These are phyloP conservation scores for Ophiostoma himal-ulmi DNA, from an alignment of 2,329 filamentous ascomycete species.

Conservation along the genomic window DNA sequence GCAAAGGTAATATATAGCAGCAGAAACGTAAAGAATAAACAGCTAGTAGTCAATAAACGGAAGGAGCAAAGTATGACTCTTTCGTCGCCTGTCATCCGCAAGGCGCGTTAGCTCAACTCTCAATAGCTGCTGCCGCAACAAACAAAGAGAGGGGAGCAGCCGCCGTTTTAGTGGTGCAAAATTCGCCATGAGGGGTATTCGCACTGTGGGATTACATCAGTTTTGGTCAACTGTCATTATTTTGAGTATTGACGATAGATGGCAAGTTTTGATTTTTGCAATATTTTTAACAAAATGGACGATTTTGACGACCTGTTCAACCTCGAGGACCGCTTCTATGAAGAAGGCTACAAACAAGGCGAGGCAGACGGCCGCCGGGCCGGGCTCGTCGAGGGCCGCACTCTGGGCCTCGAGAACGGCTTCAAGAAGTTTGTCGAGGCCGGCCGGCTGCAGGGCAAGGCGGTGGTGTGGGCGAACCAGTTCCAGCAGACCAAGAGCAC, in stretches of 20 bases:
- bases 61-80: conserved; percentile 10
- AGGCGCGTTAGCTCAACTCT: neutral
- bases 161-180: conserved; percentile 7
- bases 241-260: too few relatives aligned
- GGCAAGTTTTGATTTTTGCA: neutral
- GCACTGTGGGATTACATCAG: conserved; percentile 1
- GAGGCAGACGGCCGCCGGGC: conserved; percentile 67
- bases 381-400: conserved; percentile 79
- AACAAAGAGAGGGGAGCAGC: neutral
- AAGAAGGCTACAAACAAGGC: conserved; percentile 73
- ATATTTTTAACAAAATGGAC: conserved; percentile 32
- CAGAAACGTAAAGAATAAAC: neutral
- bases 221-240: too few relatives aligned
- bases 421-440: conserved; percentile 87
- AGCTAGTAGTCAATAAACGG: neutral
- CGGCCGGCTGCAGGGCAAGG: conserved; percentile 70
- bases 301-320: conserved; percentile 54
- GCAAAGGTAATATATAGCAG: neutral
- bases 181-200: conserved; percentile 8
- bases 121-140: neutral
- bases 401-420: conserved; percentile 85
- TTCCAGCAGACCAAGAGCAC: neutral
- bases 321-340: conserved; percentile 67
- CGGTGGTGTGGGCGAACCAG: conserved; percentile 77
- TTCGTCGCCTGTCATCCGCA: neutral